These are phyloP conservation scores for Penicillium janthinellum DNA, from an alignment of 2,329 filamentous ascomycete species.

Conservation along the genomic window DNA sequence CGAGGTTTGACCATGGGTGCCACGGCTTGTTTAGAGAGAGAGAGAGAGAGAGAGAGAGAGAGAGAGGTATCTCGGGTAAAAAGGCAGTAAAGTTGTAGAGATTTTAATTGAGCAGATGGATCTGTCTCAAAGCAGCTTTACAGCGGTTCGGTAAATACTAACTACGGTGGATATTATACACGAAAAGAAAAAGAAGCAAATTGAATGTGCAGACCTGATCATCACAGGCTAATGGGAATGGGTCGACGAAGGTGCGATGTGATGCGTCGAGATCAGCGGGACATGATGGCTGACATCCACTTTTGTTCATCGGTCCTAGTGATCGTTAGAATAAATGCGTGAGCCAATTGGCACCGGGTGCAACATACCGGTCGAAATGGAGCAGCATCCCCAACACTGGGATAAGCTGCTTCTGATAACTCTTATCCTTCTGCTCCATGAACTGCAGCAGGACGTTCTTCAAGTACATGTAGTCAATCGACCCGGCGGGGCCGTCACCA, in stretches of 20 bases:
- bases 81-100: background rate
- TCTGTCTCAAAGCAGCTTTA: conserved; percentile 11
- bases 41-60: no score
- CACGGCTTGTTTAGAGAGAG: no score
- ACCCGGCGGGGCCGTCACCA: conserved; percentile 26
- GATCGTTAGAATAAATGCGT: conserved; percentile 15
- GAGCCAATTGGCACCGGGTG: background rate
- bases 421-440: conserved; percentile 67
- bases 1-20: no score
- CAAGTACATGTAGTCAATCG: conserved; percentile 64
- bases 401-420: conserved; percentile 67
- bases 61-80: background rate
- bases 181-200: background rate
- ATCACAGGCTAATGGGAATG: background rate
- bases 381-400: conserved; percentile 67
- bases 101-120: background rate
- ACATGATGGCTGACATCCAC: conserved; percentile 75
- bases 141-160: conserved; percentile 15
- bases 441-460: conserved; percentile 69
- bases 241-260: background rate
- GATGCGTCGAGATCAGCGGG: conserved; percentile 38
- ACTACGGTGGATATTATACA: conserved; percentile 22
- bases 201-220: conserved; percentile 7
- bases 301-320: conserved; percentile 75
- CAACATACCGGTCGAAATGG: conserved; percentile 63